These are phyloP conservation scores for Ceratobasidium sp. DNA, from an alignment of 1,284 basidiomycete genomes.

Conservation along the genomic window DNA sequence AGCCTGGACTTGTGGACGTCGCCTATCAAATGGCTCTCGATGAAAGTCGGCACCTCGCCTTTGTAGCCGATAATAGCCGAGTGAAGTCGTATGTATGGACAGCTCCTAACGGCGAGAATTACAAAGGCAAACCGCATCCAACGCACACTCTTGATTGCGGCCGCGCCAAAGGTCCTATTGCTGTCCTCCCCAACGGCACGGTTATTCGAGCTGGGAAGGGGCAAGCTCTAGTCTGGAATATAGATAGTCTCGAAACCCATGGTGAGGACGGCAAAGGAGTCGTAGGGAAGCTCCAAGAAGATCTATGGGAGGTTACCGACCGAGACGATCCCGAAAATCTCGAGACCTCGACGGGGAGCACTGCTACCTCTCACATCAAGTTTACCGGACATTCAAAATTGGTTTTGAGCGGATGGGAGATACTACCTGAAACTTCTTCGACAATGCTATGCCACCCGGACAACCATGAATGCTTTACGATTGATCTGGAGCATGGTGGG, in stretches of 20 bases:
- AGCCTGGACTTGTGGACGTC: conserved; percentile 14
- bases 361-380: conserved; percentile 26
- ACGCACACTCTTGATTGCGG: conserved; percentile 27
- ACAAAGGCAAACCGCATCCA: conserved; percentile 7
- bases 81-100: conserved; percentile 36
- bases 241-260: conserved; percentile 23
- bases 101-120: not conserved
- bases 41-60: conserved; percentile 28
- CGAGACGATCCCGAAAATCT: conserved; percentile 38
- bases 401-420: not conserved
- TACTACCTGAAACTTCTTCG: not conserved
- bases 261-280: conserved; percentile 5
- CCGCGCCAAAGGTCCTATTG: conserved; percentile 2
- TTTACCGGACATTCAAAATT: conserved; percentile 9
- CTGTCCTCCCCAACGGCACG: conserved; percentile 13
- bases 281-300: not conserved
- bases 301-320: not conserved
- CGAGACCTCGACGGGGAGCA: conserved; percentile 28
- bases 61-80: conserved; percentile 27
- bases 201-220: conserved; percentile 32
- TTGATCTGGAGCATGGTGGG: conserved; percentile 34
- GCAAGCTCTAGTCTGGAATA: conserved; percentile 16
- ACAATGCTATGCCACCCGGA: conserved; percentile 8
- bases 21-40: conserved; percentile 28
- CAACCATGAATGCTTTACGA: conserved; percentile 5